Evolutionary conservation across 2,329 filamentous ascomycete species (phyloP).

Genomic region (Drechslerella stenobrocha): DNA sequence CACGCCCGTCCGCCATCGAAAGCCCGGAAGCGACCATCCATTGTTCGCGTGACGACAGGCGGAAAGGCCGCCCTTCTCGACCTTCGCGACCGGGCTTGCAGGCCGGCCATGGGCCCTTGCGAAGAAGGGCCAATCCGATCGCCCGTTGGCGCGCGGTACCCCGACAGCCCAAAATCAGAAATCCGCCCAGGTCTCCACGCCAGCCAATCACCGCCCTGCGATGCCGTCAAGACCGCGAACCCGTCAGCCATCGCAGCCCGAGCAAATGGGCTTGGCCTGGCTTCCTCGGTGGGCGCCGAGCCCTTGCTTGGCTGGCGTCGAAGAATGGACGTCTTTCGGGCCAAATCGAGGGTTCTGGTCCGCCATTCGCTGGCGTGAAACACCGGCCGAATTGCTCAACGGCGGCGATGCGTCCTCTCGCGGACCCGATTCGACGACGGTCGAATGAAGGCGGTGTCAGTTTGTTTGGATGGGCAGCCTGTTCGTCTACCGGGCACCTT

Average conservation of each 20-base stretch:
- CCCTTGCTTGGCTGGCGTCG: background rate
- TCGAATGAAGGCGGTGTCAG: background rate
- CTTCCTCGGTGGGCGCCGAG: background rate
- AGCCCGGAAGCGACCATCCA: constrained; percentile 29
- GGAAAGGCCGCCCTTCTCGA: background rate
- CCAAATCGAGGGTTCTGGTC: constrained; percentile 26
- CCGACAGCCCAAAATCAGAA: constrained; percentile 17
- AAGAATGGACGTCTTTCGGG: constrained; percentile 33
- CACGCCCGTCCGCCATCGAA: background rate
- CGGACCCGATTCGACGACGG: constrained; percentile 1
- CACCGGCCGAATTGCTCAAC: constrained; percentile 27
- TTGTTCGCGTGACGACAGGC: constrained; percentile 25
- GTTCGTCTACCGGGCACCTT: background rate
- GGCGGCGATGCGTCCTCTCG: background rate
- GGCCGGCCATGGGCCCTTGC: background rate
- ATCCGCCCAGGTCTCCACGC: background rate
- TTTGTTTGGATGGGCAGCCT: background rate
- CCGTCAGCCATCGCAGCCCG: too few relatives aligned
- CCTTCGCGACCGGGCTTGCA: background rate
- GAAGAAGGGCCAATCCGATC: constrained; percentile 18
- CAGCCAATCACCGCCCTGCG: constrained; percentile 35
- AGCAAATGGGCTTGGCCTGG: too few relatives aligned
- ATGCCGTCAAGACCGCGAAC: constrained; percentile 19
- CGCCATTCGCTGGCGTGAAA: constrained; percentile 35
- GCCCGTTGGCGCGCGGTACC: constrained; percentile 45